phyloP scores from a whole-genome alignment of 75 land plant species.

The Pinus tabuliformis region DNA sequence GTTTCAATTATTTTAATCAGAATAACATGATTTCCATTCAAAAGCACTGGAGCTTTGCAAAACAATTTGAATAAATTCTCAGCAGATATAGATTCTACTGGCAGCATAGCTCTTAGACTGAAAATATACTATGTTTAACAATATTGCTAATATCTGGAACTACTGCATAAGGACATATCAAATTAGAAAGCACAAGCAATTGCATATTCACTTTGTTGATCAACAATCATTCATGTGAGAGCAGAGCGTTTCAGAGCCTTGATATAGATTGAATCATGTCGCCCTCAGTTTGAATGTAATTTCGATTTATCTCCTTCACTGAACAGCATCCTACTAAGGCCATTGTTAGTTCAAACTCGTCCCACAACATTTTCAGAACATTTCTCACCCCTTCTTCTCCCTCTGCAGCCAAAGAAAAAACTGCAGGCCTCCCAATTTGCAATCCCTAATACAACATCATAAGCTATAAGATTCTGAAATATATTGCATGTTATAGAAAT shows the following conservation, averaged over 20 bases:
- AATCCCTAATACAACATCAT: not conserved
- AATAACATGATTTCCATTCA: too few species aligned
- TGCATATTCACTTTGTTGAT: too few species aligned
- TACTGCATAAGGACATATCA: too few species aligned
- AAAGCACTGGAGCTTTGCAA: too few species aligned
- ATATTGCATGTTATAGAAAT: not conserved
- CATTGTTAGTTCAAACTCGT: slow-evolving; percentile 95
- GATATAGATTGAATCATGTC: slow-evolving; percentile 36
- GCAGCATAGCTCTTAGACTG: too few species aligned
- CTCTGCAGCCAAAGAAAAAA: slow-evolving; percentile 85
- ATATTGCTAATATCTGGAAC: too few species aligned
- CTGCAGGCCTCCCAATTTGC: slow-evolving; percentile 96
- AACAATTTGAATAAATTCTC: too few species aligned
- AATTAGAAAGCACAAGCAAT: too few species aligned
- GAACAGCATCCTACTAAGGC: slow-evolving; percentile 85
- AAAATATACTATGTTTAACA: too few species aligned
- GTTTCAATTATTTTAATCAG: too few species aligned
- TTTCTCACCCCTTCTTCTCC: slow-evolving; percentile 95
- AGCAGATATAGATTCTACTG: too few species aligned
- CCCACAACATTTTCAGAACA: slow-evolving; percentile 84
- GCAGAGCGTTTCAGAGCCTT: slow-evolving; percentile 24
- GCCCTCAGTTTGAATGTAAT: slow-evolving; percentile 59
- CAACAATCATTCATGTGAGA: not conserved
- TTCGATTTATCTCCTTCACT: slow-evolving; percentile 82
- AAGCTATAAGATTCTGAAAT: not conserved